phyloP scores from a whole-genome alignment of 805 yeast species.

The Candida oleophila region DNA sequence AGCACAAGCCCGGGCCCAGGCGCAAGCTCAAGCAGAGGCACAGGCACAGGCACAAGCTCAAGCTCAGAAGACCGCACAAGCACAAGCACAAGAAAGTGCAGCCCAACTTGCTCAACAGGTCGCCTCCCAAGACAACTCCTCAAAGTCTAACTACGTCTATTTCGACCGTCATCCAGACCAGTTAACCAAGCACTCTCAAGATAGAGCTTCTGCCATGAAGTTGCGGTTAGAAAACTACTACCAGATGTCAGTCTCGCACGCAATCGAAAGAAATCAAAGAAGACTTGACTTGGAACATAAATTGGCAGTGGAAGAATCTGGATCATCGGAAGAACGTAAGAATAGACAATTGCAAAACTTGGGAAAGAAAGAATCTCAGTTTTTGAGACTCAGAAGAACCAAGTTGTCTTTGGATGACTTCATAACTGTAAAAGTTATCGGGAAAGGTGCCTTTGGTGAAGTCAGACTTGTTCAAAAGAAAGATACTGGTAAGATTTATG shows the following conservation, averaged over 20 bases:
- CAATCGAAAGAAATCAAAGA: slow-evolving; percentile 94
- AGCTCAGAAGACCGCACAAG: slow-evolving; percentile 14
- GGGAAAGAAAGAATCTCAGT: slow-evolving; percentile 87
- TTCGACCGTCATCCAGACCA: slow-evolving; percentile 83
- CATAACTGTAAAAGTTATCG: slow-evolving; percentile 84
- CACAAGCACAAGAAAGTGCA: slow-evolving; percentile 5
- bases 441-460: slow-evolving; percentile 98
- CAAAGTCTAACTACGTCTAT: slow-evolving; percentile 51
- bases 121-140: slow-evolving; percentile 3
- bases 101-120: slow-evolving; percentile 5
- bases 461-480: slow-evolving; percentile 90
- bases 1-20: slow-evolving; percentile 10
- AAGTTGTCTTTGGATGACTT: slow-evolving; percentile 81
- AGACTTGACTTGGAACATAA: slow-evolving; percentile 80
- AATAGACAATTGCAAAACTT: slow-evolving; percentile 76
- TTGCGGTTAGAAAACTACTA: slow-evolving; percentile 81
- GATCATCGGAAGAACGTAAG: slow-evolving; percentile 74
- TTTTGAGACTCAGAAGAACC: slow-evolving; percentile 80
- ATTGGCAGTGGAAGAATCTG: slow-evolving; percentile 62
- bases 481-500: slow-evolving; percentile 89
- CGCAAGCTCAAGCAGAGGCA: too few relatives aligned
- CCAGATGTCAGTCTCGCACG: slow-evolving; percentile 82
- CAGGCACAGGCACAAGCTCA: slow-evolving; percentile 9
- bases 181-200: slow-evolving; percentile 72
- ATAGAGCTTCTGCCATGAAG: slow-evolving; percentile 80